Evolutionary conservation across 176 grass and related monocot species (phyloP).

Genomic region (Triticum timopheevii): DNA sequence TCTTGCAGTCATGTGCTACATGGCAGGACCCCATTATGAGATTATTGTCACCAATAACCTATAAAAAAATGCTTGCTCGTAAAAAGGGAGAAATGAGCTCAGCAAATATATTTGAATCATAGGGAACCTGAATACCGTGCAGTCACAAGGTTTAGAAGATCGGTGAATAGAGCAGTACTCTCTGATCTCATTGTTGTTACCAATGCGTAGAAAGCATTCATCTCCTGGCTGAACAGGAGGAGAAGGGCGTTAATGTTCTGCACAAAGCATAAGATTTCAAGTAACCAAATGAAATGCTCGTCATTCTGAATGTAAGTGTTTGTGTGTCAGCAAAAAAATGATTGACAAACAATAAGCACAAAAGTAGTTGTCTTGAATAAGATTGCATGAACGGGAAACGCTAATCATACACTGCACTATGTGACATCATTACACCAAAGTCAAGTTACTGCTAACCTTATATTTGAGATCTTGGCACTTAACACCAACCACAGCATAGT

Average conservation of each 20-base stretch:
- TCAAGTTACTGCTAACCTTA: slow-evolving; percentile 48
- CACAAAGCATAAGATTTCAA: slow-evolving; percentile 23
- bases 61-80: slow-evolving; percentile 27
- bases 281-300: background rate
- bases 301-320: background rate
- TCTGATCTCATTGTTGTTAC: slow-evolving; percentile 82
- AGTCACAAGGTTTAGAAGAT: slow-evolving; percentile 74
- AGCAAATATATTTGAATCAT: slow-evolving; percentile 25
- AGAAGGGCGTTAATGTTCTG: slow-evolving; percentile 6
- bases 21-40: slow-evolving; percentile 90
- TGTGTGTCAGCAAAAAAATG: background rate
- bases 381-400: background rate
- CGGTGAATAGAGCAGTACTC: slow-evolving; percentile 78
- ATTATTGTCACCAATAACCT: slow-evolving; percentile 92
- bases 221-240: slow-evolving; percentile 52
- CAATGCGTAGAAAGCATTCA: slow-evolving; percentile 79
- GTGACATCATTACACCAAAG: background rate
- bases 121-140: slow-evolving; percentile 58
- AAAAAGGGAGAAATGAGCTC: background rate
- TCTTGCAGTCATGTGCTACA: slow-evolving; percentile 94
- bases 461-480: slow-evolving; percentile 98
- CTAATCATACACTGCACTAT: background rate
- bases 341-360: background rate
- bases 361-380: background rate
- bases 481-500: slow-evolving; percentile 70